Percentiles rank a stretch among this genome's conserved stretches.
These are phyloP conservation scores for Coemansia sp. DNA, from an alignment of 192 early-diverging fungal genomes.

Conservation along the genomic window DNA sequence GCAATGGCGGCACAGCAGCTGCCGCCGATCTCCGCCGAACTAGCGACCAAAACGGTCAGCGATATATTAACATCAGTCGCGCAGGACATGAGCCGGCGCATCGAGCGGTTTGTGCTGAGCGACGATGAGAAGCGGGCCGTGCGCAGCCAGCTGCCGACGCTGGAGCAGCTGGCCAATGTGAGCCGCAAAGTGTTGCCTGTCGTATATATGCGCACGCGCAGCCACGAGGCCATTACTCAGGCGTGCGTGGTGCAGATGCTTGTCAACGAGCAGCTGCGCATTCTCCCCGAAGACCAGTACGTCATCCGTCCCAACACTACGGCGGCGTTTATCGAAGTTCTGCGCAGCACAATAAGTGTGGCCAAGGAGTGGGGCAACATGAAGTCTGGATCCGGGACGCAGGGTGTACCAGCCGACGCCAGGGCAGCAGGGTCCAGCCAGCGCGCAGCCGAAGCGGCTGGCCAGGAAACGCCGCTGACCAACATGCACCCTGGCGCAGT, in stretches of 20 bases:
- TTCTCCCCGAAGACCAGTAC: constrained; percentile 38
- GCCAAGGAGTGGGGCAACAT: constrained; percentile 44
- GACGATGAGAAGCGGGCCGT: constrained; percentile 31
- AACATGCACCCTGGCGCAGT: constrained; percentile 49
- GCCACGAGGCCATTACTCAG: constrained; percentile 12
- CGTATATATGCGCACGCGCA: constrained; percentile 28
- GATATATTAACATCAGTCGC: constrained; percentile 13
- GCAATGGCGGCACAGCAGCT: constrained; percentile 4
- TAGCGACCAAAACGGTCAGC: constrained; percentile 22
- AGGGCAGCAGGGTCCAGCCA: background rate
- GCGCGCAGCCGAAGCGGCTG: background rate
- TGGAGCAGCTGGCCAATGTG: constrained; percentile 18
- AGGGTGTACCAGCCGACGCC: background rate
- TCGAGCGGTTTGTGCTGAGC: constrained; percentile 10
- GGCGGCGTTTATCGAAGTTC: constrained; percentile 2
- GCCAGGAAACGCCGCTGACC: constrained; percentile 32
- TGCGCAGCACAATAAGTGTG: constrained; percentile 14
- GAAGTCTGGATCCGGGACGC: constrained; percentile 9
- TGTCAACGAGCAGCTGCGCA: constrained; percentile 36
- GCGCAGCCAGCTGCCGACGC: constrained; percentile 11
- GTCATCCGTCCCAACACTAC: constrained; percentile 21
- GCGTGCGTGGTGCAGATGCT: constrained; percentile 21
- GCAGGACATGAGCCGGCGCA: background rate
- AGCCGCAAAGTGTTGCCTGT: constrained; percentile 23
- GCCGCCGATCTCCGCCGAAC: constrained; percentile 30